Evolutionary conservation across 169 alveolate genomes (phyloP).

Genomic region (Condylostoma magnum): DNA sequence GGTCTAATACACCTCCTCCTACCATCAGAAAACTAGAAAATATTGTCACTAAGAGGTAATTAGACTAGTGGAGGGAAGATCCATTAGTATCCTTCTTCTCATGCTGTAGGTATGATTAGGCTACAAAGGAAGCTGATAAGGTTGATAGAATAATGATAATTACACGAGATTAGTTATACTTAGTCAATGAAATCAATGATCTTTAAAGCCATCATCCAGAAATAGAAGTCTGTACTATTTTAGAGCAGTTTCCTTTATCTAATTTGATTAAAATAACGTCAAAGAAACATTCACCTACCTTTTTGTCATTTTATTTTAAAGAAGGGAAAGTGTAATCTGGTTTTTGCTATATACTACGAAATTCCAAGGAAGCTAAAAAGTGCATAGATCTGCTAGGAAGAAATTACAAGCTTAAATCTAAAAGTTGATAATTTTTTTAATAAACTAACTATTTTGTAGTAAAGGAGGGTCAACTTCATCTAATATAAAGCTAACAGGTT

Average conservation of each 20-base stretch:
- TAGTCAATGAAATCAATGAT: not conserved
- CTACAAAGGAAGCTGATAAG: not conserved
- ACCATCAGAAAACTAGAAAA: not conserved
- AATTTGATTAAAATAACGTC: slow-evolving; percentile 14
- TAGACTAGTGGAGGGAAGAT: not conserved
- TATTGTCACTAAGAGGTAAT: not conserved
- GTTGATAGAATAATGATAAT: not conserved
- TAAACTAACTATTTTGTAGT: no score
- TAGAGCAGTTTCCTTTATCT: not conserved
- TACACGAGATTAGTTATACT: not conserved
- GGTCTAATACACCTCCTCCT: no score
- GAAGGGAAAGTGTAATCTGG: not conserved
- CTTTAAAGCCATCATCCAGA: not conserved
- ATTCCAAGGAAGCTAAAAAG: not conserved
- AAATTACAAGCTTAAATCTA: no score
- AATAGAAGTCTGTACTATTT: not conserved
- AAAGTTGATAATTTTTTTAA: no score
- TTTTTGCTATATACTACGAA: not conserved
- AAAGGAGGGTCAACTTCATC: no score
- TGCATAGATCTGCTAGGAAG: not conserved
- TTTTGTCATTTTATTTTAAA: slow-evolving; percentile 9
- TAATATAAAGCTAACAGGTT: no score
- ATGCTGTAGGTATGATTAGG: not conserved
- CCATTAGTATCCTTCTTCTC: not conserved
- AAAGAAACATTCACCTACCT: not conserved